phyloP scores from a whole-genome alignment of 352 stramenopile genomes.

The Globisporangium nodosum region DNA sequence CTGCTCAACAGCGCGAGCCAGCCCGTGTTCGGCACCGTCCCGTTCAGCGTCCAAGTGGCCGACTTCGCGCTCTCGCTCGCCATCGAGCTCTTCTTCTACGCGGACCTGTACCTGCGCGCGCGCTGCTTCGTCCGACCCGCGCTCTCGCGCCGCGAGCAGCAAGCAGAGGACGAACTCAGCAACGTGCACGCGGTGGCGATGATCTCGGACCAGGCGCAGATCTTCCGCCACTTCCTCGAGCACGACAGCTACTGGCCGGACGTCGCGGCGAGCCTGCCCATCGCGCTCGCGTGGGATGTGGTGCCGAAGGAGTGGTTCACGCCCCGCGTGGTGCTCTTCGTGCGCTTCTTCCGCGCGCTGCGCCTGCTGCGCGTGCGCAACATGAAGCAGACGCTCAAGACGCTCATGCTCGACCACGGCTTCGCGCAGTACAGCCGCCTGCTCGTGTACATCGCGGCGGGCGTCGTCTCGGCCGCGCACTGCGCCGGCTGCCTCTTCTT shows the following conservation, averaged over 20 bases:
- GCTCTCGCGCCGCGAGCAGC: slow-evolving; percentile 5
- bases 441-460: slow-evolving; percentile 44
- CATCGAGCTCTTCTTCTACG: slow-evolving; percentile 59
- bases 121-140: slow-evolving; percentile 36
- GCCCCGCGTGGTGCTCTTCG: slow-evolving; percentile 15
- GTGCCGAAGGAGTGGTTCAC: slow-evolving; percentile 37
- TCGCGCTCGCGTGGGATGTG: slow-evolving; percentile 56
- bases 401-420: slow-evolving; percentile 39
- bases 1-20: slow-evolving; percentile 21
- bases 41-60: slow-evolving; percentile 25
- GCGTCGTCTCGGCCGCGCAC: slow-evolving; percentile 34
- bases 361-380: slow-evolving; percentile 41
- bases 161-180: slow-evolving; percentile 14
- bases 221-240: slow-evolving; percentile 37
- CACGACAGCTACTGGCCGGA: slow-evolving; percentile 34
- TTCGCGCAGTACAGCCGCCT: slow-evolving; percentile 32
- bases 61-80: slow-evolving; percentile 27
- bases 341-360: slow-evolving; percentile 37
- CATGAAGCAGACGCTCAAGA: slow-evolving; percentile 19
- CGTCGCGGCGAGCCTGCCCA: slow-evolving; percentile 22
- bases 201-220: slow-evolving; percentile 13
- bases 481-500: slow-evolving; percentile 57
- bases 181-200: slow-evolving; percentile 9
- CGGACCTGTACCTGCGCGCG: slow-evolving; percentile 36
- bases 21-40: slow-evolving; percentile 23